phyloP scores from a whole-genome alignment of 2,329 filamentous ascomycete genomes.

The Ophiostoma angusticollis region DNA sequence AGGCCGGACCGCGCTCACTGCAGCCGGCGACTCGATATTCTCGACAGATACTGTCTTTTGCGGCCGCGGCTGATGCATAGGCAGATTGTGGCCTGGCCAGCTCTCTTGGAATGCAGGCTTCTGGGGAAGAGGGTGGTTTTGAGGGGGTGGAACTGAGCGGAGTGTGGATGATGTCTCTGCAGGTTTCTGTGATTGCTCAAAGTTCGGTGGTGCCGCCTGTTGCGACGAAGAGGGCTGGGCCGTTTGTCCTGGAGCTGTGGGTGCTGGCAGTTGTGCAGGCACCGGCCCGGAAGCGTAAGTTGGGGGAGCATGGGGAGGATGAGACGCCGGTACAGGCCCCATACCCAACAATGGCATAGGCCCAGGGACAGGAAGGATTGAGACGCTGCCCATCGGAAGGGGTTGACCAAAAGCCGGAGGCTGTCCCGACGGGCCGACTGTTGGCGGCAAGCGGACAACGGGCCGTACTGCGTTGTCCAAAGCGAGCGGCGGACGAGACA shows the following conservation, averaged over 20 bases:
- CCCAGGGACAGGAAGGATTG: not conserved
- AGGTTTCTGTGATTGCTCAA: constrained; percentile 1
- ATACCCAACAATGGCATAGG: not conserved
- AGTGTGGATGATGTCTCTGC: constrained; percentile 27
- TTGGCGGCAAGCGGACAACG: constrained; percentile 71
- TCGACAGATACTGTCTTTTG: constrained; percentile 90
- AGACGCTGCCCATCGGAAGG: not conserved
- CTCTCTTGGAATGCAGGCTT: constrained; percentile 47
- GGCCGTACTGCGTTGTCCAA: constrained; percentile 49
- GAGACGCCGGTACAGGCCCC: not conserved
- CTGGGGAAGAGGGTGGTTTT: constrained; percentile 45
- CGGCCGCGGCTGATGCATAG: constrained; percentile 89
- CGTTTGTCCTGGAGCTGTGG: not conserved
- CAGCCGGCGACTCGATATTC: constrained; percentile 75
- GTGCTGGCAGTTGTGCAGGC: not conserved
- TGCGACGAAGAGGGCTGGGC: too few relatives aligned
- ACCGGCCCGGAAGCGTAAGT: not conserved
- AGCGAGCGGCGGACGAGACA: constrained; percentile 52
- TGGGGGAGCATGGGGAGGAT: not conserved
- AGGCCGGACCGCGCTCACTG: constrained; percentile 11
- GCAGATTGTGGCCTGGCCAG: constrained; percentile 35
- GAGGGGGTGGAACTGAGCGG: constrained; percentile 42
- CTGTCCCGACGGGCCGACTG: constrained; percentile 20
- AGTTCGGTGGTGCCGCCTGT: too few relatives aligned
- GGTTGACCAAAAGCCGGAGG: constrained; percentile 1